phyloP scores from a whole-genome alignment of 805 yeast species.

The Saturnispora mendoncae region DNA sequence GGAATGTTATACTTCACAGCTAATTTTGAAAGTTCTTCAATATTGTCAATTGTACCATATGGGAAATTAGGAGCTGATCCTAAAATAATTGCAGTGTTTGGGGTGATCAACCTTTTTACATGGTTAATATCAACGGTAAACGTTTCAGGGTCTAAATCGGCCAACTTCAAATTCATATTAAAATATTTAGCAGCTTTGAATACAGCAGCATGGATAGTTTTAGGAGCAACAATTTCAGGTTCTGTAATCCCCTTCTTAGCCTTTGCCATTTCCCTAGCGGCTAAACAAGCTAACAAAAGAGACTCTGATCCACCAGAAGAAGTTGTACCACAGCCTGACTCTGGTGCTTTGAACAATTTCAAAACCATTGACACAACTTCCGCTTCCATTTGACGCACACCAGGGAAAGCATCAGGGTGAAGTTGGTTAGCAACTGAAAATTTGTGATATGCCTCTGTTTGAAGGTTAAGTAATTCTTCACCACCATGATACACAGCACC shows the following conservation, averaged over 20 bases:
- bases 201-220: conserved; percentile 88
- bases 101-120: conserved; percentile 57
- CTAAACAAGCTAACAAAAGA: conserved; percentile 69
- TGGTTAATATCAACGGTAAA: conserved; percentile 57
- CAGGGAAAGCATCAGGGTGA: conserved; percentile 97
- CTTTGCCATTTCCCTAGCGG: conserved; percentile 75
- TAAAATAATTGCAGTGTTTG: conserved; percentile 71
- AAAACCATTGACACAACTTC: conserved; percentile 91
- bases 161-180: conserved; percentile 75
- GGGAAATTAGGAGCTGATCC: conserved; percentile 98
- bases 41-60: conserved; percentile 91
- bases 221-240: conserved; percentile 88
- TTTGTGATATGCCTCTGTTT: conserved; percentile 63
- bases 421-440: conserved; percentile 87
- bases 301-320: conserved; percentile 97
- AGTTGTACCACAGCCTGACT: conserved; percentile 64
- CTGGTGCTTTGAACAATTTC: conserved; percentile 72
- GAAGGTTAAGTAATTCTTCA: conserved; percentile 60
- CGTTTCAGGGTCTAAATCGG: conserved; percentile 53
- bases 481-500: conserved; percentile 99
- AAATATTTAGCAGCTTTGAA: conserved; percentile 90
- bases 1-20: conserved; percentile 69
- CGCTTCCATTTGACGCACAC: conserved; percentile 90
- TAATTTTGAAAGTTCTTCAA: conserved; percentile 55
- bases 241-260: conserved; percentile 46